phyloP scores from a whole-genome alignment of 495 filamentous ascomycete genomes.

The Hamigera avellanea region DNA sequence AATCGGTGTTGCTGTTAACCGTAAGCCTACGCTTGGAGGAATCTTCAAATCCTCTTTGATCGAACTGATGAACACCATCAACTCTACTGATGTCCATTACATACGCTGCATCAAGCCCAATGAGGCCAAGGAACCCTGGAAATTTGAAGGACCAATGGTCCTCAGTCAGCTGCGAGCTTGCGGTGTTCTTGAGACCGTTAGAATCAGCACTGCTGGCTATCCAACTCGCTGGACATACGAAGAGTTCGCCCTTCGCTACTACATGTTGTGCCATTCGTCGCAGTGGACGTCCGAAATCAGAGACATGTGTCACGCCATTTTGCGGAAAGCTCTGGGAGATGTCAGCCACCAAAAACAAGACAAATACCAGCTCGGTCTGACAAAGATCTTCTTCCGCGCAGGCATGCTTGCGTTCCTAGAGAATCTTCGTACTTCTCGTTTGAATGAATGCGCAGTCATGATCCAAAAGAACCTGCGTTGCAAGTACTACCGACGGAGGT shows the following conservation, averaged over 20 bases:
- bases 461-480: constrained; percentile 97
- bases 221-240: constrained; percentile 98
- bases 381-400: constrained; percentile 98
- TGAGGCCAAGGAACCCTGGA: constrained; percentile 93
- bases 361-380: constrained; percentile 93
- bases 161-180: constrained; percentile 94
- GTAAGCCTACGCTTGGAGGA: constrained; percentile 93
- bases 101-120: constrained; percentile 99
- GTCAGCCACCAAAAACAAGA: constrained; percentile 69
- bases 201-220: constrained; percentile 96
- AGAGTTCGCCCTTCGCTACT: constrained; percentile 95
- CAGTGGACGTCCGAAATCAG: constrained; percentile 91
- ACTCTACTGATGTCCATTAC: constrained; percentile 96
- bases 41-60: constrained; percentile 99
- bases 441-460: constrained; percentile 94
- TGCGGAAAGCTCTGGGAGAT: constrained; percentile 79
- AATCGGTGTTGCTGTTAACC: constrained; percentile 80
- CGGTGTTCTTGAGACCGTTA: constrained; percentile 96
- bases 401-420: constrained; percentile 98
- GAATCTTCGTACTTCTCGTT: constrained; percentile 74
- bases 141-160: constrained; percentile 98
- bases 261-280: constrained; percentile 89
- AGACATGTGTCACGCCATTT: constrained; percentile 83
- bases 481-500: constrained; percentile 90
- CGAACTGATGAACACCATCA: constrained; percentile 96